These are phyloP conservation scores for Psidium friedrichsthalianum DNA, from an alignment of 345 rosid genomes.

Conservation along the genomic window DNA sequence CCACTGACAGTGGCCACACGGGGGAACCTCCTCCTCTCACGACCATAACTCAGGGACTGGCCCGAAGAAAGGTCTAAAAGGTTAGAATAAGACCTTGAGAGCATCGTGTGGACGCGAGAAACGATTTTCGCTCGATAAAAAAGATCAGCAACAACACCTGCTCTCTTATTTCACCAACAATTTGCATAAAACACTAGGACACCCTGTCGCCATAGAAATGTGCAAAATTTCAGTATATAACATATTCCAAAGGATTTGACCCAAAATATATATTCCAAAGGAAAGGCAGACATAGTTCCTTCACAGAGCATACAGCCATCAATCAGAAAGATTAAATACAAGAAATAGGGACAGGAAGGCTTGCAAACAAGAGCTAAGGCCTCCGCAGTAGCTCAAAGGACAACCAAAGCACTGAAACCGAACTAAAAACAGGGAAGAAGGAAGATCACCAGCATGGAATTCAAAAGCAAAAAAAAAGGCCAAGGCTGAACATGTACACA, in stretches of 20 bases:
- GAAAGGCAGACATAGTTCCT: not conserved
- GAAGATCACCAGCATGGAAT: not conserved
- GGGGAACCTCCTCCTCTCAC: constrained; percentile 69
- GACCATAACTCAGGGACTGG: constrained; percentile 35
- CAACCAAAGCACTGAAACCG: not conserved
- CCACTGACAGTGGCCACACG: constrained; percentile 93
- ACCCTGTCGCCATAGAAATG: not conserved
- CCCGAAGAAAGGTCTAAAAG: constrained; percentile 89
- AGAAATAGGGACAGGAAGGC: not conserved
- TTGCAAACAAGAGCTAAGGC: not conserved
- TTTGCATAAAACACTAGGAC: not conserved
- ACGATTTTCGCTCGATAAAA: not conserved
- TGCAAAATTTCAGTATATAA: not conserved
- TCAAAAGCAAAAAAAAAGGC: not conserved
- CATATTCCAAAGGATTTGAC: not conserved
- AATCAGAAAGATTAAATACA: not conserved
- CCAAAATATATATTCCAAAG: not conserved
- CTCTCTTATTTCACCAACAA: not conserved
- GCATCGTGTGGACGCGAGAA: constrained; percentile 26
- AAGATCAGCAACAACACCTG: constrained; percentile 5
- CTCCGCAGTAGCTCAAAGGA: not conserved
- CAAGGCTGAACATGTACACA: not conserved
- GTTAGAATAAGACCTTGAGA: constrained; percentile 86
- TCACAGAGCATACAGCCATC: not conserved
- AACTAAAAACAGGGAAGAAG: not conserved